Evolutionary conservation across 441 rosid species (phyloP).

Genomic region (Euphorbia corollata): DNA sequence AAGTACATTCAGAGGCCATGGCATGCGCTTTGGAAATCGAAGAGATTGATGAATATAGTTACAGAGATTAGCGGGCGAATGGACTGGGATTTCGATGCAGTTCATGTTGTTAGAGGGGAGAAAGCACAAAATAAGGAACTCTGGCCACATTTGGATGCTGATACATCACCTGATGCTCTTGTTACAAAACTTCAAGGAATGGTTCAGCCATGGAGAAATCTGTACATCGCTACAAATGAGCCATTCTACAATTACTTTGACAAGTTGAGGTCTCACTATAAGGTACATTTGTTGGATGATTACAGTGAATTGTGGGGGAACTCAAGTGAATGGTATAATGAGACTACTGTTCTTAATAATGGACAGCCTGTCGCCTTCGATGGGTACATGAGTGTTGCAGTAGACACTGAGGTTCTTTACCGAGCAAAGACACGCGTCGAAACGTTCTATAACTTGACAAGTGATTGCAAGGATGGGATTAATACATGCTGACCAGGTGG

Average conservation of each 20-base stretch:
- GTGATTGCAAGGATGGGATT: slow-evolving; percentile 90
- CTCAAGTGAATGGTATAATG: slow-evolving; percentile 84
- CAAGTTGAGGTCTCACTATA: slow-evolving; percentile 72
- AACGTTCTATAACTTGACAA: slow-evolving; percentile 81
- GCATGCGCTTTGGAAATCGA: slow-evolving; percentile 86
- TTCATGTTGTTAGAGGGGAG: slow-evolving; percentile 89
- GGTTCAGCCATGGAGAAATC: slow-evolving; percentile 67
- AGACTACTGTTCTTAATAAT: slow-evolving; percentile 55
- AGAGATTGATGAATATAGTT: slow-evolving; percentile 90
- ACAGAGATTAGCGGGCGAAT: slow-evolving; percentile 71
- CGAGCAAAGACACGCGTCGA: slow-evolving; percentile 75
- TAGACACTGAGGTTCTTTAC: slow-evolving; percentile 85
- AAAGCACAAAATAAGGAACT: slow-evolving; percentile 71
- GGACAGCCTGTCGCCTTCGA: slow-evolving; percentile 77
- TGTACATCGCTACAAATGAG: slow-evolving; percentile 80
- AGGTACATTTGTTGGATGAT: slow-evolving; percentile 83
- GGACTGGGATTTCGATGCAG: slow-evolving; percentile 97
- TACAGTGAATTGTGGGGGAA: slow-evolving; percentile 75
- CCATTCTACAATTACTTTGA: slow-evolving; percentile 84
- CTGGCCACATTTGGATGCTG: slow-evolving; percentile 81
- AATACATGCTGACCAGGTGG: slow-evolving; percentile 62
- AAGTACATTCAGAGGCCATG: slow-evolving; percentile 78
- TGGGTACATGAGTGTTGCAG: slow-evolving; percentile 94
- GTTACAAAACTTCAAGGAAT: slow-evolving; percentile 47
- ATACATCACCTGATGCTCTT: slow-evolving; percentile 80